Evolutionary conservation across 208 protist genomes (phyloP).

Genomic region (Endotrypanum monterogeii): DNA sequence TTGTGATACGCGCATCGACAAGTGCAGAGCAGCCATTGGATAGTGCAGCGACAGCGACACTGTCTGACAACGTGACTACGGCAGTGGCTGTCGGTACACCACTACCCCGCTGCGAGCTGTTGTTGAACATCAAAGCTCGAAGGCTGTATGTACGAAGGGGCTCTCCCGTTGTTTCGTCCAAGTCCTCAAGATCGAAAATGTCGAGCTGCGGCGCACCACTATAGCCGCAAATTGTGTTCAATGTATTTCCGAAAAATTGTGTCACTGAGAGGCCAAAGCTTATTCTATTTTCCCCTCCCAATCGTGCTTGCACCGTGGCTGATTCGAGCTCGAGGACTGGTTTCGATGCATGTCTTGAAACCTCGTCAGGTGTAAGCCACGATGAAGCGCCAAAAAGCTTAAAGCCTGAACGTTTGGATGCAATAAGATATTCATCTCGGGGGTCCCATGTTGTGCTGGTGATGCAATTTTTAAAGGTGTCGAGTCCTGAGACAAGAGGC

Average conservation of each 20-base stretch:
- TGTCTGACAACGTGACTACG: slow-evolving; percentile 35
- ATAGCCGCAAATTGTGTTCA: slow-evolving; percentile 50
- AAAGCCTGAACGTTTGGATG: slow-evolving; percentile 21
- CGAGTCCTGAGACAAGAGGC: slow-evolving; percentile 10
- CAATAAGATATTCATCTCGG: slow-evolving; percentile 29
- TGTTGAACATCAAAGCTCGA: slow-evolving; percentile 1
- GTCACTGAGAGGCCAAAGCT: slow-evolving; percentile 53
- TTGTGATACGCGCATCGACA: slow-evolving; percentile 36
- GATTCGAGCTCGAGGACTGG: slow-evolving; percentile 18
- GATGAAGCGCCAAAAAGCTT: slow-evolving; percentile 21
- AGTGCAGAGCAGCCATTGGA: slow-evolving; percentile 50
- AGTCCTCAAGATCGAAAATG: slow-evolving; percentile 78
- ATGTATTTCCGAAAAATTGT: slow-evolving; percentile 56
- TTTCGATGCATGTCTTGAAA: neutral
- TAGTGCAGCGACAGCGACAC: slow-evolving; percentile 42
- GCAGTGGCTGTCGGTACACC: slow-evolving; percentile 25
- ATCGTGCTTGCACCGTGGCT: slow-evolving; percentile 15
- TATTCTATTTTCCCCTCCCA: slow-evolving; percentile 23
- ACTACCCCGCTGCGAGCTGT: neutral
- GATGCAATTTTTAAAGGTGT: slow-evolving; percentile 27
- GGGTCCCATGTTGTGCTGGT: slow-evolving; percentile 23
- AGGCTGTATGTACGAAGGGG: slow-evolving; percentile 54
- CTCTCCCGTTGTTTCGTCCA: slow-evolving; percentile 63
- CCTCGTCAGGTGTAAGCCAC: neutral
- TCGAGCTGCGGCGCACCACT: slow-evolving; percentile 42